Conservation (phyloP, 2,329 filamentous ascomycete species). For the Didymella glomerata region DNA sequence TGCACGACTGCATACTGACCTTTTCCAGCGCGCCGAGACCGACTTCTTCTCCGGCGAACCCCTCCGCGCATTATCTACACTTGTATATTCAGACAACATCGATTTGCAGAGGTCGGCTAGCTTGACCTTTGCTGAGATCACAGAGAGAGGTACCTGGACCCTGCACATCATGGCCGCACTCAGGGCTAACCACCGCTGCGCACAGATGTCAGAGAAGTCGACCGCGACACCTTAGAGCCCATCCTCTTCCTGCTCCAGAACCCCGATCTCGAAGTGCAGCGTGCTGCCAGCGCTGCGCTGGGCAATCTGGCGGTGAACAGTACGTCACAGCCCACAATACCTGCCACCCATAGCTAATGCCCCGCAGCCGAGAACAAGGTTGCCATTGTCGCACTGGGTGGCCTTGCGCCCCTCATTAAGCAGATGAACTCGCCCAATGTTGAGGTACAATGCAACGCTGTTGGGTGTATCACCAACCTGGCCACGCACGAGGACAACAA, state of each 20-base stretch:
- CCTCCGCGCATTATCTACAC: constrained; percentile 88
- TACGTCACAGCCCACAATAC: constrained; percentile 54
- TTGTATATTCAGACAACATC: constrained; percentile 98
- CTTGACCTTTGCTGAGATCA: constrained; percentile 98
- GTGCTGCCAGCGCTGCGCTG: constrained; percentile 92
- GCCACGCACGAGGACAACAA: constrained; percentile 99
- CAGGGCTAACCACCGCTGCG: constrained; percentile 27
- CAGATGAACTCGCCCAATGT: constrained; percentile 99
- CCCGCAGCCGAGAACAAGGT: constrained; percentile 94
- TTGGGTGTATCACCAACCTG: constrained; percentile 97
- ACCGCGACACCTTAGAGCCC: constrained; percentile 91
- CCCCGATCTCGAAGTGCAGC: constrained; percentile 94
- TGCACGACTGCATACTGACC: constrained; percentile 43
- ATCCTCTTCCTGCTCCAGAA: constrained; percentile 96
- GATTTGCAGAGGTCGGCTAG: constrained; percentile 97
- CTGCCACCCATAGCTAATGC: constrained; percentile 53
- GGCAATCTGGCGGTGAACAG: constrained; percentile 98
- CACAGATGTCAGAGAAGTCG: constrained; percentile 96
- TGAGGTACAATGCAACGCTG: constrained; percentile 98
- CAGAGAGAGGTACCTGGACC: constrained; percentile 79
- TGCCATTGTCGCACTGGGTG: constrained; percentile 89
- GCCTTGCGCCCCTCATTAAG: constrained; percentile 87
- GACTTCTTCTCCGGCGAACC: constrained; percentile 99
- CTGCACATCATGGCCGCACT: constrained; percentile 6
- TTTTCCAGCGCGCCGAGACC: constrained; percentile 82